Conservation (phyloP, 306 rosid species). For the Quercus agrifolia region DNA sequence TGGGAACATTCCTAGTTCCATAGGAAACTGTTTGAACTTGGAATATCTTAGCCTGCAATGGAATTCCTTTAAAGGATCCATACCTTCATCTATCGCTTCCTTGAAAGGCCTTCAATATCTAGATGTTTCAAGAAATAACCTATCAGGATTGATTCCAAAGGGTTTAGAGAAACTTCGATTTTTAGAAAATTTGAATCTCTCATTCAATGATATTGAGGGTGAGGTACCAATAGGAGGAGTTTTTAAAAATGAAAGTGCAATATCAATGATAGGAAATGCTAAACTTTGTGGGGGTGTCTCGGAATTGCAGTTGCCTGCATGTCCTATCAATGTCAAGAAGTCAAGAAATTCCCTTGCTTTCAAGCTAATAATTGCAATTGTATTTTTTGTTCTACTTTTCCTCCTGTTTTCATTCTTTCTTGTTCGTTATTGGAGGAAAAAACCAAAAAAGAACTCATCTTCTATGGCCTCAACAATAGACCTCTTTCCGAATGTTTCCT, state of each 20-base stretch:
- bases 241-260: constrained; percentile 23
- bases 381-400: constrained; percentile 13
- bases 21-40: constrained; percentile 22
- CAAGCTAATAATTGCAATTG: not conserved
- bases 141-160: constrained; percentile 33
- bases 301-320: not conserved
- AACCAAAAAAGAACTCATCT: not conserved
- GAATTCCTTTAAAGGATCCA: constrained; percentile 14
- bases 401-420: not conserved
- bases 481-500: constrained; percentile 4
- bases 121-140: constrained; percentile 28
- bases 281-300: constrained; percentile 17
- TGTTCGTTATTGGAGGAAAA: not conserved
- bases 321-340: constrained; percentile 13
- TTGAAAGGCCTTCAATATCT: constrained; percentile 22
- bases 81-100: constrained; percentile 34
- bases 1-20: constrained; percentile 22
- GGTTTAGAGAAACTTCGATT: constrained; percentile 7
- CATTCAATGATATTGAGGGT: constrained; percentile 37
- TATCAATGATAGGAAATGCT: not conserved
- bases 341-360: constrained; percentile 1
- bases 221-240: constrained; percentile 36
- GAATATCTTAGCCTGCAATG: constrained; percentile 26
- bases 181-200: constrained; percentile 28
- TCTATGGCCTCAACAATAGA: not conserved